A percentile compares a stretch with the other conserved stretches of the same genome.
Conservation (phyloP, 2,329 filamentous ascomycete genomes). For the Diplodia corticola region DNA sequence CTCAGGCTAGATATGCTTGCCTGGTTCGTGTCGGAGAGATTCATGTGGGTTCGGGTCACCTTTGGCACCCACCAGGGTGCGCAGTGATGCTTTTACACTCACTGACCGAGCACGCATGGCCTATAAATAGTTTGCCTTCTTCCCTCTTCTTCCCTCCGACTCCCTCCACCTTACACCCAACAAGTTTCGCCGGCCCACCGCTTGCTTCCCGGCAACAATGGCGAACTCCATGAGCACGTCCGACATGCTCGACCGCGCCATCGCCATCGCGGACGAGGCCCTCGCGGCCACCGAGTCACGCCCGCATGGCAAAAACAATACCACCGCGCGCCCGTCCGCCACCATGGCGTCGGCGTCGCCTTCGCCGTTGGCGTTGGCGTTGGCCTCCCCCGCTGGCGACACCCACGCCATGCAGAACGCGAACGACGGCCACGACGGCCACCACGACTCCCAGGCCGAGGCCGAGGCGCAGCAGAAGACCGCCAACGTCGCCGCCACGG, state of each 20-base stretch:
- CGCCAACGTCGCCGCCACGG: no score
- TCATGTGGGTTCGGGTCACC: no score
- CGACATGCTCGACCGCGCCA: not conserved
- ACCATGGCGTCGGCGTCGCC: not conserved
- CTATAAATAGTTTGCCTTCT: not conserved
- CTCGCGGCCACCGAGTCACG: not conserved
- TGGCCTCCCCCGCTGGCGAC: not conserved
- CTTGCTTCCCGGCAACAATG: not conserved
- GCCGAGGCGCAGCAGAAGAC: no score
- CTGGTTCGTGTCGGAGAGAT: no score
- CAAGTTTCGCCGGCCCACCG: not conserved
- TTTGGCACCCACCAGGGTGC: no score
- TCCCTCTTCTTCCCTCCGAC: not conserved
- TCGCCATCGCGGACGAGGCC: not conserved
- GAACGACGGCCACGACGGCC: not conserved
- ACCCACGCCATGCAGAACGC: no score
- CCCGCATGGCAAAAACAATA: not conserved
- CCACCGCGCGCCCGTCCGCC: not conserved
- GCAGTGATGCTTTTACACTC: not conserved
- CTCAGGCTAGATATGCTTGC: no score
- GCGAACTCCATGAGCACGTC: not conserved
- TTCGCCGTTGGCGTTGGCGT: not conserved
- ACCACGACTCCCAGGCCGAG: no score
- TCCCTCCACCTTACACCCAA: not conserved
- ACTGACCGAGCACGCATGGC: not conserved